phyloP scores from a whole-genome alignment of 2,329 filamentous ascomycete species.

The Talaromyces pinophilus region DNA sequence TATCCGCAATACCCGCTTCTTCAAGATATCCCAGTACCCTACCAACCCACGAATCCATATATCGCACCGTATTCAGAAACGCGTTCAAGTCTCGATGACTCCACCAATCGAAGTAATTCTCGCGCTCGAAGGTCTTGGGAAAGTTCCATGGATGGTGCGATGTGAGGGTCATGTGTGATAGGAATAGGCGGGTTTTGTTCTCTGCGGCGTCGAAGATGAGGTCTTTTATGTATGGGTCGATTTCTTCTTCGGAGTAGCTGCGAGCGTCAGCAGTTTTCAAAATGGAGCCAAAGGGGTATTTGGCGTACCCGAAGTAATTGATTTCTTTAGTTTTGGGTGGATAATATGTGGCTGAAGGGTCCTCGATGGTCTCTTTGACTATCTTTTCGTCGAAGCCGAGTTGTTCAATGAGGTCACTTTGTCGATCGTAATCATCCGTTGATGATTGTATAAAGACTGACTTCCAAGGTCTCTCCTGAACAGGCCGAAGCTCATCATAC shows the following conservation, averaged over 20 bases:
- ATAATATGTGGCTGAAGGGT: slow-evolving; percentile 36
- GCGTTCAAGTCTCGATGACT: slow-evolving; percentile 42
- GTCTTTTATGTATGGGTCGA: slow-evolving; percentile 43
- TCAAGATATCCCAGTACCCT: slow-evolving; percentile 47
- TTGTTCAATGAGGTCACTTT: slow-evolving; percentile 35
- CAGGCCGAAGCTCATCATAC: not conserved
- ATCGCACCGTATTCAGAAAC: slow-evolving; percentile 49
- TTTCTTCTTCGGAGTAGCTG: slow-evolving; percentile 42
- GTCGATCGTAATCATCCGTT: slow-evolving; percentile 44
- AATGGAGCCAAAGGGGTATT: not conserved
- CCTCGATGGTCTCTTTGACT: slow-evolving; percentile 32
- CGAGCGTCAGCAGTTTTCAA: not conserved
- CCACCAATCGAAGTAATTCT: slow-evolving; percentile 29
- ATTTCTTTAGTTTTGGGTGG: slow-evolving; percentile 36
- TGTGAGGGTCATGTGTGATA: slow-evolving; percentile 36
- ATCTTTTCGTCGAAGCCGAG: slow-evolving; percentile 40
- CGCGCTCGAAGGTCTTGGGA: slow-evolving; percentile 36
- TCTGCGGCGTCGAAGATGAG: slow-evolving; percentile 34
- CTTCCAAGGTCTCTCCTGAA: slow-evolving; percentile 34
- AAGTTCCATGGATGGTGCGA: slow-evolving; percentile 48
- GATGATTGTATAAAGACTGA: slow-evolving; percentile 44
- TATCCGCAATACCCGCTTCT: slow-evolving; percentile 46
- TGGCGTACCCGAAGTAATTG: slow-evolving; percentile 49
- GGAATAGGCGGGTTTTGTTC: slow-evolving; percentile 32
- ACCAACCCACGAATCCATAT: slow-evolving; percentile 49